Evolutionary conservation across 495 filamentous ascomycete species (phyloP), one percentile per base, ranked within the genome.

Genomic region (Cetradonia linearis): DNA sequence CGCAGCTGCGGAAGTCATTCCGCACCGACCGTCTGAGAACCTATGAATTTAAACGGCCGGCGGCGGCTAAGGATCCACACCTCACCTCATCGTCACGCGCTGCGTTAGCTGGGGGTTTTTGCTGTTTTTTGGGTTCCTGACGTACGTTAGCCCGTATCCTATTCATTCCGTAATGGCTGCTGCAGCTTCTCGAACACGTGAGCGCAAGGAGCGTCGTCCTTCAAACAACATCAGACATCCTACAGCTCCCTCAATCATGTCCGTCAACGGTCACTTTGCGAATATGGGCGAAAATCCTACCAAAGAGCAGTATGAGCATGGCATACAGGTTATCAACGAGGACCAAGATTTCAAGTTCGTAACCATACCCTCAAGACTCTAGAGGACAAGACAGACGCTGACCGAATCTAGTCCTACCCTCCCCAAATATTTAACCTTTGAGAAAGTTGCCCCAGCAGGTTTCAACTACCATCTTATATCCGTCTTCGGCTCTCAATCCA

Each of bases 401-500:
- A 58, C 23, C 20, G 28, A 18, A 34, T 65, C 42, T 70, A 96
- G 89, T 73, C 77, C 81, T 23, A 84, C 91, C 66, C 77, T 98
- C 66, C 85, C 83, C 66, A 82, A 81, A 44, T 98, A 97, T 72
- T 80, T 98, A 47, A 74, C 77, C 60, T 75, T 84, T 65, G 88
- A 91, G 72, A 80, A 86, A 66, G 82, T 95, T 69, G 85, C 88
- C 36, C 81, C 85, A 54, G 83, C 89, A 62, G 93, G 93, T 68
- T 98, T 98, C 83, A 95, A 95, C 73, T 98, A 98, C 73, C 93
- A 98, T 71, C 83, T 98, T 62, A 95, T 98, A 63, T 95, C 92
- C 63, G 93, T 98, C 64, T 98, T 98, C 73, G 93, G 93, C 33
- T 96, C 91, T 31, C 93, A 98, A 77, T 97, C 94, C 52, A 98